Percentiles rank a stretch among this genome's conserved stretches.
phyloP scores from a whole-genome alignment of 2,329 filamentous ascomycete species.

The Eurotiales sp. region DNA sequence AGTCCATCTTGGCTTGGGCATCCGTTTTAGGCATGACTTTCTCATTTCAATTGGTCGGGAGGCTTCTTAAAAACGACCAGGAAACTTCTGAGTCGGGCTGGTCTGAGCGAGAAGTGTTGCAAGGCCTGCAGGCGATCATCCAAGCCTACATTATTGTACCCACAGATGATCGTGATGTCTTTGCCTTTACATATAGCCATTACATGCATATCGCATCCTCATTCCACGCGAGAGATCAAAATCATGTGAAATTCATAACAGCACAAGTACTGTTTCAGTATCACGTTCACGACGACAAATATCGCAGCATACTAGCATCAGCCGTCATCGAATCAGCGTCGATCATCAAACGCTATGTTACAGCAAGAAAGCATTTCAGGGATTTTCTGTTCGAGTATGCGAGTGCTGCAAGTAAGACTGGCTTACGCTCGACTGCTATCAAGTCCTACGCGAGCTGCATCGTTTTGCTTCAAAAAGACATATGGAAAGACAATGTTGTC shows the following conservation, averaged over 20 bases:
- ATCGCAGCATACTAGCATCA: too few species aligned
- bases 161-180: too few species aligned
- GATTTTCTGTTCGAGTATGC: conserved; percentile 76
- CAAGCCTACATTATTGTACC: too few species aligned
- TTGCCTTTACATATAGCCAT: too few species aligned
- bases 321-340: too few species aligned
- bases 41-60: conserved; percentile 75
- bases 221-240: too few species aligned
- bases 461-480: conserved; percentile 69
- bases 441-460: conserved; percentile 78
- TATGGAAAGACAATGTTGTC: conserved; percentile 66
- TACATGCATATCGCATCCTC: too few species aligned
- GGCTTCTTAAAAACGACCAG: conserved; percentile 65
- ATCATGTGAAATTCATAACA: too few species aligned
- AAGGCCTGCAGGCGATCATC: too few species aligned
- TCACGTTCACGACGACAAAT: too few species aligned
- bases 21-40: conserved; percentile 77
- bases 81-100: conserved; percentile 38
- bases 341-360: conserved; percentile 72
- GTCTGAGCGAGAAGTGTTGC: conserved; percentile 62
- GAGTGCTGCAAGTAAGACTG: conserved; percentile 72
- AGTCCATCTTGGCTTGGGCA: conserved; percentile 80
- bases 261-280: too few species aligned
- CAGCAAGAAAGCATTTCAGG: conserved; percentile 62
- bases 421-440: conserved; percentile 74